phyloP scores from a whole-genome alignment of 805 yeast genomes.

The Monosporozyma servazzii region DNA sequence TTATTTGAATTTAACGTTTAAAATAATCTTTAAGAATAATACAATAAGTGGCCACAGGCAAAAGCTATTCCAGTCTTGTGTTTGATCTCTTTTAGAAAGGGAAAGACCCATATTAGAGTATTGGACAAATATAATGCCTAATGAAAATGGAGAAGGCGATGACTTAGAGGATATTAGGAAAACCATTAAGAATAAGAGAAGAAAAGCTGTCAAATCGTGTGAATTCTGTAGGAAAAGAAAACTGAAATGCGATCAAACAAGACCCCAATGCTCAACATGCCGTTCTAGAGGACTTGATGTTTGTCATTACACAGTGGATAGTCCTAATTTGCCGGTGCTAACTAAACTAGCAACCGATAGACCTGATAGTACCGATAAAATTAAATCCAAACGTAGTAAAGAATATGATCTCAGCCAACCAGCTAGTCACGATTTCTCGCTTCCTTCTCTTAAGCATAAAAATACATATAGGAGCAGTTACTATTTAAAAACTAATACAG shows the following conservation, averaged over 20 bases:
- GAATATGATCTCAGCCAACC: background rate
- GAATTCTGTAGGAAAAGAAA: slow-evolving; percentile 23
- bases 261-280: slow-evolving; percentile 23
- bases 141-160: background rate
- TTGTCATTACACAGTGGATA: background rate
- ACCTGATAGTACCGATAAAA: background rate
- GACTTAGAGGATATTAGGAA: background rate
- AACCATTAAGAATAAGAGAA: slow-evolving; percentile 9
- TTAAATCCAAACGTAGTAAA: background rate
- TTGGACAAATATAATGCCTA: background rate
- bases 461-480: slow-evolving; percentile 10
- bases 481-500: slow-evolving; percentile 11
- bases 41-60: background rate
- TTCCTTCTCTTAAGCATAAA: background rate
- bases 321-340: background rate
- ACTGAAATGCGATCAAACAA: slow-evolving; percentile 22
- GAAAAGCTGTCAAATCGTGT: slow-evolving; percentile 21
- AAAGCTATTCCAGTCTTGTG: background rate
- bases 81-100: background rate
- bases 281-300: slow-evolving; percentile 6
- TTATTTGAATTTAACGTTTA: background rate
- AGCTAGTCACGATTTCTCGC: background rate
- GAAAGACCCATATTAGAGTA: background rate
- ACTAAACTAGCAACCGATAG: background rate
- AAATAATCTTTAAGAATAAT: too few species aligned